phyloP scores from a whole-genome alignment of 2,329 filamentous ascomycete species.

The Penicillium sp. region DNA sequence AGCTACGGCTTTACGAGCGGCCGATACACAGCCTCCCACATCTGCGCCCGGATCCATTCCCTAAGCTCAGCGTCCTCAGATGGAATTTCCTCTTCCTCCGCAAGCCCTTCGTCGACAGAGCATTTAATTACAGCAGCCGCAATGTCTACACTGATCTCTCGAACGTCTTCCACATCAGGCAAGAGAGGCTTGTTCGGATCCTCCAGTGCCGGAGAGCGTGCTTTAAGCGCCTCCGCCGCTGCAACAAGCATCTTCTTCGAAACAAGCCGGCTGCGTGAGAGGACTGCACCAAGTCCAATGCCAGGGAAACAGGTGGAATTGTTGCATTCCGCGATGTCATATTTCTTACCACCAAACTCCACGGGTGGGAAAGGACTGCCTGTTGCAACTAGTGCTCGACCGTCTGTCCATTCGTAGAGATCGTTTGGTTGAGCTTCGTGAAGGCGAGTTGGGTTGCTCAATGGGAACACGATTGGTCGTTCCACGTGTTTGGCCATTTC shows the following conservation, averaged over 20 bases:
- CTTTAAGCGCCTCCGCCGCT: slow-evolving; percentile 71
- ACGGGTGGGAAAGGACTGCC: slow-evolving; percentile 81
- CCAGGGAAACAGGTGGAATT: slow-evolving; percentile 84
- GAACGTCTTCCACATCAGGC: slow-evolving; percentile 72
- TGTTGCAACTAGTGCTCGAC: slow-evolving; percentile 76
- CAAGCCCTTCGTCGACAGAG: slow-evolving; percentile 68
- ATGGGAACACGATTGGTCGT: slow-evolving; percentile 74
- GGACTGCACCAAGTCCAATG: slow-evolving; percentile 76
- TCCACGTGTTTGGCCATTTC: slow-evolving; percentile 75
- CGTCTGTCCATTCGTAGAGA: slow-evolving; percentile 74
- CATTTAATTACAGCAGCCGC: slow-evolving; percentile 72
- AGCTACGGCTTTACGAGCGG: slow-evolving; percentile 20
- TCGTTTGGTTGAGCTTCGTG: slow-evolving; percentile 80
- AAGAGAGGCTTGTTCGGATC: slow-evolving; percentile 67
- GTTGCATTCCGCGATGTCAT: slow-evolving; percentile 79
- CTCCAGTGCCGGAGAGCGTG: slow-evolving; percentile 67
- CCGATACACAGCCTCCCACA: slow-evolving; percentile 44
- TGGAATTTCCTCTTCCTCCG: slow-evolving; percentile 66
- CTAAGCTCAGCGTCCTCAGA: slow-evolving; percentile 34
- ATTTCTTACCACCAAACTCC: slow-evolving; percentile 54
- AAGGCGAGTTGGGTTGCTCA: slow-evolving; percentile 81
- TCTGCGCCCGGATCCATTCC: slow-evolving; percentile 43
- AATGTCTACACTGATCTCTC: slow-evolving; percentile 74
- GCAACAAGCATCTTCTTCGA: slow-evolving; percentile 80
- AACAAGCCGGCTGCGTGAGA: slow-evolving; percentile 66